Evolutionary conservation across 805 yeast species (phyloP).

Genomic region (Hanseniaspora meyeri): DNA sequence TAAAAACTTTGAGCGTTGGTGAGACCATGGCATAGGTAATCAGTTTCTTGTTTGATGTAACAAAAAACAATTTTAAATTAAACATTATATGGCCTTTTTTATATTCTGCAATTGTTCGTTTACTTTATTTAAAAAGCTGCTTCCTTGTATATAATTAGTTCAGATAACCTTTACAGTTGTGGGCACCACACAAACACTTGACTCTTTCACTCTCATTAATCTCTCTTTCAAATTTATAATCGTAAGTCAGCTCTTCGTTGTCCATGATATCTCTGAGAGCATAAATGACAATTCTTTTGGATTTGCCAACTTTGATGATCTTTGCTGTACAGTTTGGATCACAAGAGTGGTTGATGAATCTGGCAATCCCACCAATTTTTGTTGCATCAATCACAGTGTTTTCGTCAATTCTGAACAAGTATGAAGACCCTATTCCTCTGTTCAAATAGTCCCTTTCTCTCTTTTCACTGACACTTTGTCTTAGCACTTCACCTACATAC

Average conservation of each 20-base stretch:
- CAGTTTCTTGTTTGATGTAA: no score
- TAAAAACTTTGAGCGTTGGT: neutral
- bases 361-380: slow-evolving; percentile 90
- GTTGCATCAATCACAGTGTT: slow-evolving; percentile 95
- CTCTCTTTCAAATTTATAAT: slow-evolving; percentile 88
- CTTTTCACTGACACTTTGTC: slow-evolving; percentile 89
- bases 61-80: no score
- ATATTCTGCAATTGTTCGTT: no score
- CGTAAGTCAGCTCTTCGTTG: slow-evolving; percentile 88
- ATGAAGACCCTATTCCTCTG: slow-evolving; percentile 92
- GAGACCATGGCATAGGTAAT: no score
- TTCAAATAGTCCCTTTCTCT: slow-evolving; percentile 75
- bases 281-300: slow-evolving; percentile 84
- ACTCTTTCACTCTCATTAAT: slow-evolving; percentile 77
- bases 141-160: slow-evolving; percentile 34
- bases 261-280: slow-evolving; percentile 79
- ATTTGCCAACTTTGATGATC: slow-evolving; percentile 88
- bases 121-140: no score
- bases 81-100: no score
- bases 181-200: slow-evolving; percentile 89
- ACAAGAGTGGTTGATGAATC: slow-evolving; percentile 95
- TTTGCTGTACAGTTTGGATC: slow-evolving; percentile 96
- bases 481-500: slow-evolving; percentile 87
- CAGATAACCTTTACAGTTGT: slow-evolving; percentile 83
- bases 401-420: slow-evolving; percentile 83